Conservation (phyloP, 352 stramenopile species). For the Pythium myriotylum region DNA sequence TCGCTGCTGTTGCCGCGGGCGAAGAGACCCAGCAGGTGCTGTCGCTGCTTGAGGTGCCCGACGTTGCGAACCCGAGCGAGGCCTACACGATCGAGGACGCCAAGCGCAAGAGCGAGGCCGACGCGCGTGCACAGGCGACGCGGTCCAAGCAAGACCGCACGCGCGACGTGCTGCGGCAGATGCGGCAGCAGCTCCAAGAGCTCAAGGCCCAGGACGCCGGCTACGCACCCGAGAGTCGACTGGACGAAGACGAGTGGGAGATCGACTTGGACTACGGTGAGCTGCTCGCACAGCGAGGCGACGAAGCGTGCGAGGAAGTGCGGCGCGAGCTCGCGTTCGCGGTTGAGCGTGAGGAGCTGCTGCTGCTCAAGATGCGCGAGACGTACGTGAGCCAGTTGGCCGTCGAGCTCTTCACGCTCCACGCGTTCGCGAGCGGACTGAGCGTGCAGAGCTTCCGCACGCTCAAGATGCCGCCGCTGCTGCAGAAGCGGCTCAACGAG, state of each 20-base stretch:
- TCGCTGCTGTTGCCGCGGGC: conserved; percentile 13
- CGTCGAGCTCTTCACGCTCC: conserved; percentile 76
- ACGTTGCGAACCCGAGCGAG: conserved; percentile 68
- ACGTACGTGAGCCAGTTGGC: conserved; percentile 72
- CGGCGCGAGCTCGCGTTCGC: conserved; percentile 81
- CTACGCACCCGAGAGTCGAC: conserved; percentile 51
- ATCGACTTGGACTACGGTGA: conserved; percentile 89
- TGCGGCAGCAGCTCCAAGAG: conserved; percentile 81
- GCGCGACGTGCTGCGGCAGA: conserved; percentile 76
- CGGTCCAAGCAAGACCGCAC: conserved; percentile 89
- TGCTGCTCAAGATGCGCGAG: conserved; percentile 86
- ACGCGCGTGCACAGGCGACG: conserved; percentile 56
- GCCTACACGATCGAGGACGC: conserved; percentile 94
- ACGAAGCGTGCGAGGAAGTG: conserved; percentile 89
- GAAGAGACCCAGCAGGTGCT: conserved; percentile 24
- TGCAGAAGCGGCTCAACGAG: conserved; percentile 73
- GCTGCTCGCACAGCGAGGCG: conserved; percentile 59
- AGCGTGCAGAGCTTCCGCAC: conserved; percentile 82
- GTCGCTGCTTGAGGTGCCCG: conserved; percentile 50
- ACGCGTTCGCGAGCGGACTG: conserved; percentile 64
- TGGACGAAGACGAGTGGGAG: conserved; percentile 81
- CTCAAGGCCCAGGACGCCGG: conserved; percentile 60
- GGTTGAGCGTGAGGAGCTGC: conserved; percentile 75
- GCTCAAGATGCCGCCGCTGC: conserved; percentile 63
- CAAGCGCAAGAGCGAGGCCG: conserved; percentile 90